phyloP scores from a whole-genome alignment of 257 asterid genomes.

The Solanum pennellii region DNA sequence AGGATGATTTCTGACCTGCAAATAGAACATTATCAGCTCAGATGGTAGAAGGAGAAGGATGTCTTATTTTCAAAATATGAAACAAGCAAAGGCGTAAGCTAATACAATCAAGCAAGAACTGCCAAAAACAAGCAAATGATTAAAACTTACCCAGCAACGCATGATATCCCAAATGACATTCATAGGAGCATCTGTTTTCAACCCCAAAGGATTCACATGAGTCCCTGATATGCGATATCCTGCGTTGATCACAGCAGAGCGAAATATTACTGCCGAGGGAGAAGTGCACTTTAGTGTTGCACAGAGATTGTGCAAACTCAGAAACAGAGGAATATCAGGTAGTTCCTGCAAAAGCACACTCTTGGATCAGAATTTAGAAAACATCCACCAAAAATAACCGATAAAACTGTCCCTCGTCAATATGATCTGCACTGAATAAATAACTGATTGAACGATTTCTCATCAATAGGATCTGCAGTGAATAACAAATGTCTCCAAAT shows the following conservation, averaged over 20 bases:
- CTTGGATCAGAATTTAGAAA: background rate
- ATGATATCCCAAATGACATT: slow-evolving; percentile 93
- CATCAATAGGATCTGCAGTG: background rate
- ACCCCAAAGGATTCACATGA: slow-evolving; percentile 79
- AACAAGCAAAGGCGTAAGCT: background rate
- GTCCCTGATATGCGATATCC: slow-evolving; percentile 95
- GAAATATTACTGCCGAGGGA: slow-evolving; percentile 85
- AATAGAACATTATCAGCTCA: background rate
- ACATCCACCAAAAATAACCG: background rate
- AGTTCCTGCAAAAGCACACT: slow-evolving; percentile 51
- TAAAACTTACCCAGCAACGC: slow-evolving; percentile 90
- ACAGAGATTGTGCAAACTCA: slow-evolving; percentile 91
- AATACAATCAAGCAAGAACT: background rate
- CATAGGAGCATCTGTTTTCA: slow-evolving; percentile 98
- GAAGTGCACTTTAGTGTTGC: slow-evolving; percentile 89
- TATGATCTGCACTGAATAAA: background rate
- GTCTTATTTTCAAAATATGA: background rate
- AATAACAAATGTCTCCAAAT: background rate
- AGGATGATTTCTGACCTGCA: slow-evolving; percentile 81
- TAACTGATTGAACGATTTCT: background rate
- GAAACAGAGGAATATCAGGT: slow-evolving; percentile 79
- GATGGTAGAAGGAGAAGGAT: background rate
- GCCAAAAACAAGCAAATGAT: background rate
- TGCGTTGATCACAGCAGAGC: slow-evolving; percentile 95
- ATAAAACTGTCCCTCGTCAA: background rate